Percentiles rank a stretch among this genome's conserved stretches.
phyloP scores from a whole-genome alignment of 768 basidiomycete species.

The Boletus sensibilis region DNA sequence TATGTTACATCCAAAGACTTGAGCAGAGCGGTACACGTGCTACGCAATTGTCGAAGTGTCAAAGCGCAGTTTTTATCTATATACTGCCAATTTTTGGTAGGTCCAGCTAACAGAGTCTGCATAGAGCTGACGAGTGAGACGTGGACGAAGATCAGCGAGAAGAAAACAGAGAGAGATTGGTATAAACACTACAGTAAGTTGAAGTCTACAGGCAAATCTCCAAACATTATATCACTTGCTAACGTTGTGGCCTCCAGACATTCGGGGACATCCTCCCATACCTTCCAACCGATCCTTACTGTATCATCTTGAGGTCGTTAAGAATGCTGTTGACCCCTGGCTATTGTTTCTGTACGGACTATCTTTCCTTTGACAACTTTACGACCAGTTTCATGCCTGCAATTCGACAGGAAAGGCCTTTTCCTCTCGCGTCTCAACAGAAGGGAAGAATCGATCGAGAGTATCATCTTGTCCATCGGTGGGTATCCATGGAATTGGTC shows the following conservation, averaged over 20 bases:
- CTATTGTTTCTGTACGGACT: slow-evolving; percentile 68
- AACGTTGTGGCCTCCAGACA: slow-evolving; percentile 42
- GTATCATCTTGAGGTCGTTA: slow-evolving; percentile 59
- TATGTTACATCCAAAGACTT: slow-evolving; percentile 80
- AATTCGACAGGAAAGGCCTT: slow-evolving; percentile 65
- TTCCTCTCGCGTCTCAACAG: slow-evolving; percentile 77
- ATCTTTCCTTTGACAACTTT: not conserved
- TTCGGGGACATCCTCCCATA: slow-evolving; percentile 63
- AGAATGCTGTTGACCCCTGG: slow-evolving; percentile 71
- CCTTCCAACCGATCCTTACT: slow-evolving; percentile 61
- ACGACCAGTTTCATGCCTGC: not conserved
- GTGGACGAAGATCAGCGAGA: slow-evolving; percentile 69
- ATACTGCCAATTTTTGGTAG: slow-evolving; percentile 86
- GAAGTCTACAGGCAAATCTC: not conserved
- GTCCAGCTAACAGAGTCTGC: slow-evolving; percentile 27
- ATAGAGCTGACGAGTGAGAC: slow-evolving; percentile 5
- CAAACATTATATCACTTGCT: not conserved
- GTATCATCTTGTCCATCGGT: slow-evolving; percentile 69
- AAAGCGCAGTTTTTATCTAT: slow-evolving; percentile 74
- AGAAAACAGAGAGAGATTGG: slow-evolving; percentile 79
- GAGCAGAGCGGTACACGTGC: slow-evolving; percentile 62
- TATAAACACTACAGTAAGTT: slow-evolving; percentile 74
- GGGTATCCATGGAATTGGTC: slow-evolving; percentile 94
- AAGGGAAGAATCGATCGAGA: slow-evolving; percentile 85
- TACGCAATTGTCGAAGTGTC: slow-evolving; percentile 64